Percentiles rank a stretch among this genome's conserved stretches.
phyloP scores from a whole-genome alignment of 768 basidiomycete species.

The Baorangia bicolor region DNA sequence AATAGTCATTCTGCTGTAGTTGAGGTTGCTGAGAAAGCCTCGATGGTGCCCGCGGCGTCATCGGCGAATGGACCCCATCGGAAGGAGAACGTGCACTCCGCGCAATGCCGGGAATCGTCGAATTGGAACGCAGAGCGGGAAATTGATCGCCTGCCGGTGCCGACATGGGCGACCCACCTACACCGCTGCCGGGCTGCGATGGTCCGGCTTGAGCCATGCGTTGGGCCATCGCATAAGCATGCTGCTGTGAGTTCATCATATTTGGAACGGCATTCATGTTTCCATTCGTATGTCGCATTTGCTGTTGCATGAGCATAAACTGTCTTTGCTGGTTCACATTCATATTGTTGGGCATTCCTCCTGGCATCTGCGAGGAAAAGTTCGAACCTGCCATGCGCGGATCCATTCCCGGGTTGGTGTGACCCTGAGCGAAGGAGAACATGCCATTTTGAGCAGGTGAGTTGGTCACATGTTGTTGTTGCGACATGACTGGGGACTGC shows the following conservation, averaged over 20 bases:
- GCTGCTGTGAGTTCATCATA: constrained; percentile 36
- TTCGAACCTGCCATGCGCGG: constrained; percentile 31
- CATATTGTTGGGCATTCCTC: constrained; percentile 27
- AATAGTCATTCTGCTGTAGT: constrained; percentile 45
- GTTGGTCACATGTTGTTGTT: constrained; percentile 29
- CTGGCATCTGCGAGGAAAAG: constrained; percentile 31
- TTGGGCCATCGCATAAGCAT: constrained; percentile 41
- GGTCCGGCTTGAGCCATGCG: constrained; percentile 43
- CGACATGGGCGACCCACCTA: constrained; percentile 45
- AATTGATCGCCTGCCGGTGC: constrained; percentile 41
- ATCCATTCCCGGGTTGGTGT: constrained; percentile 27
- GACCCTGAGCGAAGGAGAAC: constrained; percentile 30
- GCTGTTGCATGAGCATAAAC: constrained; percentile 41
- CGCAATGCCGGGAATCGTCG: constrained; percentile 70
- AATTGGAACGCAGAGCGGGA: constrained; percentile 55
- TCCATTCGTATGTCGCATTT: constrained; percentile 29
- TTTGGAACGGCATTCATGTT: constrained; percentile 24
- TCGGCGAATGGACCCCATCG: constrained; percentile 50
- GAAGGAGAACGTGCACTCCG: constrained; percentile 76
- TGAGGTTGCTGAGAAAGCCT: constrained; percentile 43
- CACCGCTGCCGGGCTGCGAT: constrained; percentile 27
- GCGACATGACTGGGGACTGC: constrained; percentile 31
- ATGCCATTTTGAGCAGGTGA: constrained; percentile 32
- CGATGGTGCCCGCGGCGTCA: constrained; percentile 38
- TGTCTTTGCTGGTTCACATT: constrained; percentile 46